Evolutionary conservation across 2,329 filamentous ascomycete genomes (phyloP).

Genomic region (Coniochaeta sp.): DNA sequence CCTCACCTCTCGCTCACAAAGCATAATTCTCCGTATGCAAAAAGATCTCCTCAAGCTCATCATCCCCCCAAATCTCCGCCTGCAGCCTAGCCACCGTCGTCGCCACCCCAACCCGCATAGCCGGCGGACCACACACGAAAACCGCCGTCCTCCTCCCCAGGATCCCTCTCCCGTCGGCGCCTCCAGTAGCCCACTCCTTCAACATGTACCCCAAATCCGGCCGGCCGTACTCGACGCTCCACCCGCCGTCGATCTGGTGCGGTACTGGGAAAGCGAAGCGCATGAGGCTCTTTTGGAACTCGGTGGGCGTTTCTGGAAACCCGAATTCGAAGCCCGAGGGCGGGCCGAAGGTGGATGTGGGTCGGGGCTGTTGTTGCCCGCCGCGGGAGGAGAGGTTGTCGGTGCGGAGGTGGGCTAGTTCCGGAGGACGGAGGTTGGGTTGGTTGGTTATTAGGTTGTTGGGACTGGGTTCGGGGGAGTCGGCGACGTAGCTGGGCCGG

Average conservation of each 20-base stretch:
- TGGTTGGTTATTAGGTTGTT: slow-evolving; percentile 4
- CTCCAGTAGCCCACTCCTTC: slow-evolving; percentile 69
- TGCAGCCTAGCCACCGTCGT: slow-evolving; percentile 78
- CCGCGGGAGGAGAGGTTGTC: slow-evolving; percentile 22
- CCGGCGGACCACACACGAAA: slow-evolving; percentile 84
- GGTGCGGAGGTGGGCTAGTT: slow-evolving; percentile 51
- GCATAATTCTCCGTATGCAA: slow-evolving; percentile 95
- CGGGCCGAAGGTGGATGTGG: slow-evolving; percentile 51
- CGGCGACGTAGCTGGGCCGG: slow-evolving; percentile 12
- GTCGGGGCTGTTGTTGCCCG: slow-evolving; percentile 34
- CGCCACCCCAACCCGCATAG: slow-evolving; percentile 84
- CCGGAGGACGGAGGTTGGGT: slow-evolving; percentile 32
- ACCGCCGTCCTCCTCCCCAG: slow-evolving; percentile 79
- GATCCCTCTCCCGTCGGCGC: slow-evolving; percentile 55
- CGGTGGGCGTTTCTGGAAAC: slow-evolving; percentile 75
- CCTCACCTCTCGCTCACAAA: slow-evolving; percentile 48
- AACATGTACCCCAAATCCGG: slow-evolving; percentile 86
- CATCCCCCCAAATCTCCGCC: slow-evolving; percentile 72
- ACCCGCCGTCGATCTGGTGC: slow-evolving; percentile 66
- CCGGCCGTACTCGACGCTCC: slow-evolving; percentile 87
- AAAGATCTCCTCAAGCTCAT: slow-evolving; percentile 80
- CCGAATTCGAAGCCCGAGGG: slow-evolving; percentile 68
- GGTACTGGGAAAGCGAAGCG: slow-evolving; percentile 76
- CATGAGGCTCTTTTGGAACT: slow-evolving; percentile 85
- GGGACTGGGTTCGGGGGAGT: slow-evolving; percentile 6